Evolutionary conservation across 1,284 basidiomycete genomes (phyloP).

Genomic region (Melampsora americana): DNA sequence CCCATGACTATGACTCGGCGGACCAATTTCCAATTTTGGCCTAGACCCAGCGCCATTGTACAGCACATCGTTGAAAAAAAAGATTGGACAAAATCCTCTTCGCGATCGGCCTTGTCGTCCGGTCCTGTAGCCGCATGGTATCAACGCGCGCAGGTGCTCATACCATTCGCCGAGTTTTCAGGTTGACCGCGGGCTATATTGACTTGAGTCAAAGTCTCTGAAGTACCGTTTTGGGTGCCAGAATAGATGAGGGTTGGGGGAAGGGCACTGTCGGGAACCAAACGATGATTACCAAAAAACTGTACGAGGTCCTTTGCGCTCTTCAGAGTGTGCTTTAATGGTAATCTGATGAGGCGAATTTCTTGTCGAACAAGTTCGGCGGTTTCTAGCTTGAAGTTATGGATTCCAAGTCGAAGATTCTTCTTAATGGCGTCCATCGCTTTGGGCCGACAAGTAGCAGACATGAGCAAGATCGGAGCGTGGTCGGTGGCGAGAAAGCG

Average conservation of each 20-base stretch:
- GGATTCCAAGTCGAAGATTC: neutral
- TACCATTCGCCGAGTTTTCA: neutral
- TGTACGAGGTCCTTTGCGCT: neutral
- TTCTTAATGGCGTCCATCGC: slow-evolving; percentile 20
- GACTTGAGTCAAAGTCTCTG: neutral
- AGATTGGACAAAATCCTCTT: no score
- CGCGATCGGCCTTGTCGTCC: no score
- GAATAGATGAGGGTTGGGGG: slow-evolving; percentile 12
- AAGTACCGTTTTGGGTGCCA: neutral
- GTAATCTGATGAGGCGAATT: slow-evolving; percentile 4
- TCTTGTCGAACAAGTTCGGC: slow-evolving; percentile 7
- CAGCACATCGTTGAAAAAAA: no score
- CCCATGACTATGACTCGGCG: slow-evolving; percentile 4
- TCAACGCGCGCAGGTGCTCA: neutral
- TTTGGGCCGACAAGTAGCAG: slow-evolving; percentile 8
- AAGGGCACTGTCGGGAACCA: neutral
- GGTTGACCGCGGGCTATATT: neutral
- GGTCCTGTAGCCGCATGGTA: neutral
- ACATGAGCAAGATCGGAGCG: slow-evolving; percentile 15
- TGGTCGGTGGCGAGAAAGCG: neutral
- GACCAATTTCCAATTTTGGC: slow-evolving; percentile 11
- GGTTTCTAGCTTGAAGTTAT: no score
- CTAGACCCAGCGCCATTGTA: slow-evolving; percentile 3
- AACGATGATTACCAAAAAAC: neutral
- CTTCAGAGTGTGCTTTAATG: slow-evolving; percentile 2